Evolutionary conservation across 2,329 filamentous ascomycete species (phyloP).

Genomic region (Iodosphaeria phyllophila): DNA sequence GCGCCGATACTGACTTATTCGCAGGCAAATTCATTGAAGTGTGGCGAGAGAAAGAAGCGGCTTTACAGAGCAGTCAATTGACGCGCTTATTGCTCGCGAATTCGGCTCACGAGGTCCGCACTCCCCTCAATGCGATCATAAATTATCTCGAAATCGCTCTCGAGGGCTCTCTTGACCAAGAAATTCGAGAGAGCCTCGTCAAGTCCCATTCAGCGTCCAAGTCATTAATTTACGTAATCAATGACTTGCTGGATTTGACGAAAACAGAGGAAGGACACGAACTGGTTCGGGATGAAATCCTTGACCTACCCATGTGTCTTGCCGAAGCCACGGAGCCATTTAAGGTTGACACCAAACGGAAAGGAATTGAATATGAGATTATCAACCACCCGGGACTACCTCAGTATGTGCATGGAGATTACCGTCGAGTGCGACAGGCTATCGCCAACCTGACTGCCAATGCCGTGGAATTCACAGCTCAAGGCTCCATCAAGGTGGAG

Average conservation of each 20-base stretch:
- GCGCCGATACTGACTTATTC: constrained; percentile 3
- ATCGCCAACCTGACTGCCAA: constrained; percentile 74
- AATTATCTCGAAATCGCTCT: constrained; percentile 86
- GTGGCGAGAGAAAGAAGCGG: constrained; percentile 79
- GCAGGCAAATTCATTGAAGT: constrained; percentile 67
- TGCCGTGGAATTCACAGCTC: constrained; percentile 57
- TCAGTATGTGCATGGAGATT: constrained; percentile 55
- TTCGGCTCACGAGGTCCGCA: constrained; percentile 81
- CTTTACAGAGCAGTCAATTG: constrained; percentile 63
- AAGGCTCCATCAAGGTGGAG: constrained; percentile 53
- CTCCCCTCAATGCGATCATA: constrained; percentile 81
- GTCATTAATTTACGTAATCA: constrained; percentile 84
- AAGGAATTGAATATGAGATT: constrained; percentile 53
- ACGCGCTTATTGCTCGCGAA: constrained; percentile 67
- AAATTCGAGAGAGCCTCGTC: constrained; percentile 69
- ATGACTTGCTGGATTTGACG: constrained; percentile 74
- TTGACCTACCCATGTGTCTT: constrained; percentile 53
- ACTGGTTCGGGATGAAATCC: constrained; percentile 62
- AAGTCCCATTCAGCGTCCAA: constrained; percentile 84
- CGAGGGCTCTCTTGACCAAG: constrained; percentile 59
- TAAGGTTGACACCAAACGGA: constrained; percentile 53
- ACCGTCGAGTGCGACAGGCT: constrained; percentile 61
- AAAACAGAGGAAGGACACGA: constrained; percentile 71
- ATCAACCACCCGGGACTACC: constrained; percentile 51
- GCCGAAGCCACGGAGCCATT: constrained; percentile 65